Percentiles rank a stretch among this genome's conserved stretches.
Conservation (phyloP, 805 yeast species). For the Candida golubevii region DNA sequence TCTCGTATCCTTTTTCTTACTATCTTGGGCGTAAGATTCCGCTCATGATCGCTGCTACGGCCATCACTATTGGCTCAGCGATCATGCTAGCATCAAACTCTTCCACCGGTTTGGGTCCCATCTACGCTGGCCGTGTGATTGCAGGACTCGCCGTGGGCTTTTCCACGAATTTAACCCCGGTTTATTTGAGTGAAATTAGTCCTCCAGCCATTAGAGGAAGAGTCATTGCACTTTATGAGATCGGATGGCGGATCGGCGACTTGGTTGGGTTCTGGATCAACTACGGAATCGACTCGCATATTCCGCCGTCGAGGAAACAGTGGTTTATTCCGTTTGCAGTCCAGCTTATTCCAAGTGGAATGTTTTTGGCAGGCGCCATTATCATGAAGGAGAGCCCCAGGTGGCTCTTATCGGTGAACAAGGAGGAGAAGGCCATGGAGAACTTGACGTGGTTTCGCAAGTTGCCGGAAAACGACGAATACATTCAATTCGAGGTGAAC, state of each 20-base stretch:
- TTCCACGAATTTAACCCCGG: conserved; percentile 35
- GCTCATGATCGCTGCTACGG: conserved; percentile 27
- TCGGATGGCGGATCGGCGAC: conserved; percentile 39
- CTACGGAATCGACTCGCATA: conserved; percentile 29
- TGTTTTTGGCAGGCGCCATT: conserved; percentile 30
- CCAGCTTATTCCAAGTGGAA: conserved; percentile 34
- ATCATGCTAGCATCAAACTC: conserved; percentile 31
- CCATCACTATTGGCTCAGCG: conserved; percentile 34
- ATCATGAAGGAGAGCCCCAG: conserved; percentile 35
- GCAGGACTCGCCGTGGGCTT: conserved; percentile 36
- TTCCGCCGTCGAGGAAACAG: conserved; percentile 25
- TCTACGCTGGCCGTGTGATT: conserved; percentile 34
- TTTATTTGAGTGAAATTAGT: conserved; percentile 31
- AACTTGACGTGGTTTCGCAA: conserved; percentile 35
- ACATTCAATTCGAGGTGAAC: conserved; percentile 32
- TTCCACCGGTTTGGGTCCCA: conserved; percentile 29
- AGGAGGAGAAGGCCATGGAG: conserved; percentile 28
- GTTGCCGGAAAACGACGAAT: conserved; percentile 32
- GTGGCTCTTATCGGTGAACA: conserved; percentile 32
- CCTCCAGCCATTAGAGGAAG: conserved; percentile 37
- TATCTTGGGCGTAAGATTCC: conserved; percentile 32
- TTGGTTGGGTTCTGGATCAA: conserved; percentile 37
- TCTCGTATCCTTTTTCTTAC: conserved; percentile 33
- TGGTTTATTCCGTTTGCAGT: conserved; percentile 40
- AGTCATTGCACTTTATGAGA: conserved; percentile 29